Evolutionary conservation across 108 stramenopile genomes (phyloP).

Genomic region (Licmophora abbreviata): DNA sequence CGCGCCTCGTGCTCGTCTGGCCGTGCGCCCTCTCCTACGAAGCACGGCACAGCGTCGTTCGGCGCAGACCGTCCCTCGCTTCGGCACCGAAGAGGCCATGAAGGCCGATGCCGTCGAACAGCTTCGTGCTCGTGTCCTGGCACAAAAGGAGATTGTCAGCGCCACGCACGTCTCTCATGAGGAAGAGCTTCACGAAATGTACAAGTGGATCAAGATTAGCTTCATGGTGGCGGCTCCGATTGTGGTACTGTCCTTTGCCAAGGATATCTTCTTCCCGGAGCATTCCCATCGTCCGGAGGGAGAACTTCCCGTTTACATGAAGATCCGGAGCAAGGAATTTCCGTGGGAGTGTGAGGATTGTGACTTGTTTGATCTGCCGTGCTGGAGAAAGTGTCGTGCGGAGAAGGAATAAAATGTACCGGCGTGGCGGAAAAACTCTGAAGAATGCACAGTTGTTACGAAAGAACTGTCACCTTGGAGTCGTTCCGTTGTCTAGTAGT

Average conservation of each 20-base stretch:
- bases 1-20: slow-evolving; percentile 9
- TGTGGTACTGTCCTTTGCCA: slow-evolving; percentile 38
- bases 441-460: background rate
- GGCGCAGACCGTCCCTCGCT: slow-evolving; percentile 54
- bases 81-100: slow-evolving; percentile 67
- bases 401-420: slow-evolving; percentile 33
- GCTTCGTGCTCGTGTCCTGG: slow-evolving; percentile 66
- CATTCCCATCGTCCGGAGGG: slow-evolving; percentile 57
- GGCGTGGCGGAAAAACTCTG: background rate
- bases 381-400: slow-evolving; percentile 94
- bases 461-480: background rate
- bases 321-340: slow-evolving; percentile 86
- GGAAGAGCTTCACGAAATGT: slow-evolving; percentile 64
- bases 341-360: slow-evolving; percentile 95
- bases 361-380: slow-evolving; percentile 76
- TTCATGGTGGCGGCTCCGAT: slow-evolving; percentile 58
- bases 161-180: slow-evolving; percentile 41
- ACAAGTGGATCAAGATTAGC: slow-evolving; percentile 82
- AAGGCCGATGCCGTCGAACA: slow-evolving; percentile 66
- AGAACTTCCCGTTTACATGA: slow-evolving; percentile 82
- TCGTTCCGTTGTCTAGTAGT: background rate
- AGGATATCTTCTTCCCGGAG: slow-evolving; percentile 60
- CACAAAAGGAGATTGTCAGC: slow-evolving; percentile 69
- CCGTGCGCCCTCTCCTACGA: slow-evolving; percentile 10
- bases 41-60: slow-evolving; percentile 43